phyloP scores from a whole-genome alignment of 345 rosid species.

The Orychophragmus violaceus region DNA sequence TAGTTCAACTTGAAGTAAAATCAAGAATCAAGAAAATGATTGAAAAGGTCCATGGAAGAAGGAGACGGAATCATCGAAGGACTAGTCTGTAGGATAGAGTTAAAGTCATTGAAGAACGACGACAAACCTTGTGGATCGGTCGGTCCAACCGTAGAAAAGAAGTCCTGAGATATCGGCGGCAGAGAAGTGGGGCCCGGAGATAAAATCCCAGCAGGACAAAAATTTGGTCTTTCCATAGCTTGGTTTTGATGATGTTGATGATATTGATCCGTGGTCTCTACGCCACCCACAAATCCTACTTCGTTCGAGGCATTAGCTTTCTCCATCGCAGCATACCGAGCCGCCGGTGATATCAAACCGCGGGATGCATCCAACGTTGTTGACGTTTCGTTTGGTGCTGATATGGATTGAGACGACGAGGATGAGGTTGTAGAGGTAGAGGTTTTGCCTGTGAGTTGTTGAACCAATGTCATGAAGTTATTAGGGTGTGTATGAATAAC shows the following conservation, averaged over 20 bases:
- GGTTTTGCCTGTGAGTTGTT: conserved; percentile 75
- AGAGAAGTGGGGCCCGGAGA: conserved; percentile 70
- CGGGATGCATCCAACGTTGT: conserved; percentile 24
- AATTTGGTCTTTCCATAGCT: conserved; percentile 36
- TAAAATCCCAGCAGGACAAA: conserved; percentile 43
- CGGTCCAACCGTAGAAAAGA: conserved; percentile 46
- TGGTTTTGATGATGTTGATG: conserved; percentile 19
- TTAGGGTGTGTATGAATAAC: conserved; percentile 77
- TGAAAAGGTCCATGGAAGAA: conserved; percentile 58
- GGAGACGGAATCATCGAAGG: conserved; percentile 41
- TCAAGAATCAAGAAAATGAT: conserved; percentile 57
- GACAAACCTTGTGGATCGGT: conserved; percentile 12
- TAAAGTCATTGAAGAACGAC: conserved; percentile 42
- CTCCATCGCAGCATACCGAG: conserved; percentile 62
- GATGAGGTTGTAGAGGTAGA: conserved; percentile 23
- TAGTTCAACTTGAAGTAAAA: background rate
- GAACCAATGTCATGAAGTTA: conserved; percentile 80
- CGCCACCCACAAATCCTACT: conserved; percentile 34
- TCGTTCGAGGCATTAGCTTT: conserved; percentile 36
- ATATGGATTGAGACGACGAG: conserved; percentile 11
- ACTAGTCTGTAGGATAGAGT: conserved; percentile 54
- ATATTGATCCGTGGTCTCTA: conserved; percentile 11
- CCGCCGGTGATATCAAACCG: conserved; percentile 60
- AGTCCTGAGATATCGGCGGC: conserved; percentile 49
- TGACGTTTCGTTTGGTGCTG: conserved; percentile 1